Base-by-base conservation (phyloP, 2,329 filamentous ascomycete genomes). In the Monosporascus ibericus region DNA sequence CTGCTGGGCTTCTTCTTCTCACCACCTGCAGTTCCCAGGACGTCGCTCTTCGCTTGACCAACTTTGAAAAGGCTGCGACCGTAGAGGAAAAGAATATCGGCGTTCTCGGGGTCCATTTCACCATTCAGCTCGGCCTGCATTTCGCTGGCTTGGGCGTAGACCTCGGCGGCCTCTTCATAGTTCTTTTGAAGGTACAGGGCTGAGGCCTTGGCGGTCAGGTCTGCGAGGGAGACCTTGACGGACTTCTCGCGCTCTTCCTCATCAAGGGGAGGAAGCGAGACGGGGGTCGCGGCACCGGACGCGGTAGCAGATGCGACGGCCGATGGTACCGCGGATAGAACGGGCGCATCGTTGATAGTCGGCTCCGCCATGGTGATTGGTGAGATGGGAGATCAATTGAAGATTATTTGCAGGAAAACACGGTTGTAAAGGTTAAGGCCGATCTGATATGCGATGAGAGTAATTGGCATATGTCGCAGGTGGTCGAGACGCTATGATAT, bases 61-160 rank as follows among this genome's bases (percentile, higher is more conserved):
- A 97, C 88, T 69, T 92, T 92, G 78, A 95, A 97, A 20, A 99
- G 76, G 52, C 90, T 90, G 67, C 92, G 89, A 15, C 94, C 94
- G 71, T 99, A 99, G 58, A 91, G 82, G 70, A 95, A 99, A 20
- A 97, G 82, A 47, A 99, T 82, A 68, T 97, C 92, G 48, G 92
- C 92, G 63, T 99, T 99, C 53, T 90, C 86, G 4, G 89, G 84
- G 17, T 85, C 85, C 79, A 95, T 88, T 72, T 97, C 94, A 69
- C 92, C 94, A 69, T 96, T 94, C 68, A 96, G 77, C 68, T 90
- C 84, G 53, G 89, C 90, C 72, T 99, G 94, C 55, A 96, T 80
- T 69, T 95, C 89, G 52, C 90, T 90, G 34, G 94, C 94, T 65
- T 86, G 83, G 44, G 91, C 92, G 74, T 92, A 97, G 57, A 92